Evolutionary conservation across 352 stramenopile species (phyloP).

Genomic region (Globisporangium camurandrum): DNA sequence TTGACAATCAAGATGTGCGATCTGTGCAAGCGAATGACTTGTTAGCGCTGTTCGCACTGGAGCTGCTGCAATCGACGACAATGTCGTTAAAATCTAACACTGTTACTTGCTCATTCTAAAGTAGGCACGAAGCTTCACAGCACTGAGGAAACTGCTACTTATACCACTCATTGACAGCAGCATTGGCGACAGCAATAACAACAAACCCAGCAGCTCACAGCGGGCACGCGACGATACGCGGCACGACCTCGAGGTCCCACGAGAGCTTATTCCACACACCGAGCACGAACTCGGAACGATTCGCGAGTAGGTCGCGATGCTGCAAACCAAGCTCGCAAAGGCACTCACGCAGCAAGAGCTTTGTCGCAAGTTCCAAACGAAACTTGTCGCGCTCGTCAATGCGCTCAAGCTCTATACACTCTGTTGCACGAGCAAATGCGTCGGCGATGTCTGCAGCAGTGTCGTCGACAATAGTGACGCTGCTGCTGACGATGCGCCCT

Average conservation of each 20-base stretch:
- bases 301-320: constrained; percentile 37
- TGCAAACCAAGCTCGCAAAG: constrained; percentile 33
- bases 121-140: no score
- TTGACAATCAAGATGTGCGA: constrained; percentile 27
- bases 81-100: neutral
- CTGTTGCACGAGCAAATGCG: neutral
- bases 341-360: constrained; percentile 24
- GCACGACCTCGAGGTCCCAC: constrained; percentile 39
- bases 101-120: neutral
- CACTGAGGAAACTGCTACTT: neutral
- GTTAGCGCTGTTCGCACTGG: no score
- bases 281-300: constrained; percentile 56
- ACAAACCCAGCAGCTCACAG: no score
- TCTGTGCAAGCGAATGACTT: neutral
- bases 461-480: no score
- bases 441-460: neutral
- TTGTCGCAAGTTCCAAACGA: constrained; percentile 39
- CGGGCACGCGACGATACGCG: constrained; percentile 17
- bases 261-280: constrained; percentile 52
- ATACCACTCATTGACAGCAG: neutral
- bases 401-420: constrained; percentile 36
- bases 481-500: no score
- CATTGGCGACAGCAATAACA: no score
- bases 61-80: neutral
- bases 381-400: constrained; percentile 39